Evolutionary conservation across 148 eudicot species (phyloP).

Genomic region (Euryodendron excelsum): DNA sequence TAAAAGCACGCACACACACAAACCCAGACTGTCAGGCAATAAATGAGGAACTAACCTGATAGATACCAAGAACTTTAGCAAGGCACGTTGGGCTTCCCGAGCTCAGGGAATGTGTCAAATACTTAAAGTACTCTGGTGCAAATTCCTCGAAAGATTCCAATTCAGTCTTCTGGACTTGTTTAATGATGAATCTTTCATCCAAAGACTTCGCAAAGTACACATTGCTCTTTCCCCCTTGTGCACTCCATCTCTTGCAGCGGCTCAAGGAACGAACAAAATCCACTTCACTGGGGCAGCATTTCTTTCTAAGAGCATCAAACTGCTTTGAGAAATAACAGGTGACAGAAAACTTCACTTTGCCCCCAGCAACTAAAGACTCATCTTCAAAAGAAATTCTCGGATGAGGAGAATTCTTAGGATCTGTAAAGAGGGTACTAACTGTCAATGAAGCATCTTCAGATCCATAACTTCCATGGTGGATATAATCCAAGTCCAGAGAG

Average conservation of each 20-base stretch:
- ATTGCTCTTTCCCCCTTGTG: conserved; percentile 98
- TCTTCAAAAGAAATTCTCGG: conserved; percentile 73
- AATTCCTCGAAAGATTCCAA: conserved; percentile 94
- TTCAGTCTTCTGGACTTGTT: conserved; percentile 93
- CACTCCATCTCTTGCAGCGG: conserved; percentile 94
- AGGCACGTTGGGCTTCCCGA: conserved; percentile 91
- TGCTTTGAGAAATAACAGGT: conserved; percentile 86
- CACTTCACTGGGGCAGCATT: conserved; percentile 67
- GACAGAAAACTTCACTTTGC: conserved; percentile 76
- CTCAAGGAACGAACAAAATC: conserved; percentile 85
- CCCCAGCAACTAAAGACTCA: conserved; percentile 49
- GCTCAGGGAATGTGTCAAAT: conserved; percentile 64
- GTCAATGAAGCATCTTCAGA: conserved; percentile 61
- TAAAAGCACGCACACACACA: not conserved
- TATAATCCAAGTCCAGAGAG: conserved; percentile 66
- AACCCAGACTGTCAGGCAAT: not conserved
- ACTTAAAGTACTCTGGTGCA: conserved; percentile 80
- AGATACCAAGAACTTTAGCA: conserved; percentile 90
- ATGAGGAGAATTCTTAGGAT: conserved; percentile 68
- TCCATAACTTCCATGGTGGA: conserved; percentile 56
- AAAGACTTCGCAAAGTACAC: conserved; percentile 95
- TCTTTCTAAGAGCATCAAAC: conserved; percentile 76
- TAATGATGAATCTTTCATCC: conserved; percentile 88
- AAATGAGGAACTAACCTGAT: conserved; percentile 56
- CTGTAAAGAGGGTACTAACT: conserved; percentile 40